Base-by-base conservation (phyloP, 169 alveolate species). In the Cryptosporidium tyzzeri region DNA sequence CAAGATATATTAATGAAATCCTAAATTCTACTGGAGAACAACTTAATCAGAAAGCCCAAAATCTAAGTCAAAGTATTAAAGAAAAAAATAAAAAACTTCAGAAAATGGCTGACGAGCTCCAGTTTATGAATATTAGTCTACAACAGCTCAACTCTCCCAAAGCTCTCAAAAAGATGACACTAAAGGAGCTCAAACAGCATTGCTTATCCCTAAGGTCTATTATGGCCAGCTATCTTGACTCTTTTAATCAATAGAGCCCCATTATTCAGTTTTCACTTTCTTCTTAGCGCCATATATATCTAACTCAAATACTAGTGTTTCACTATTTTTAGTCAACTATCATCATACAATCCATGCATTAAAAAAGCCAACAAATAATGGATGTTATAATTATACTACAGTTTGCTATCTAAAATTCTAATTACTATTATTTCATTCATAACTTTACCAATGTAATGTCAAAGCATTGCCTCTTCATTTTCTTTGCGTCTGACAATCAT, bases 101-200 rank as follows among this genome's bases (percentile, higher is more conserved):
- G 41, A 80, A 80, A n/a, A 65, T 80, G 59, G 62, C 67, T 7
- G 89, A 80, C 35, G 89, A 80, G 35, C 37, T 65, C 16, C 89
- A 80, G 70, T 44, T 59, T 37, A 41, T 80, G 68, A 80, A 80
- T 31, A 48, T 62, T 29, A 62, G 50, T 29, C 29, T 80, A 41
- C 89, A 80, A 33, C 80, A 80, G 39, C 67, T 45, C 59, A 26
- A 62, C 21, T 59, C 65, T 1, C 89, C 89, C 6, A 59, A 80
- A 31, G 48, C 75, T 31, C 48, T 80, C 6, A 59, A 65, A 29
- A 61, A 44, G 7, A 80, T 80, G 89, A 80, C 89, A 7, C 39
- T 80, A 41, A 80, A 59, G 39, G 89, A 80, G 65, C 74, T 80
- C 14, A 80, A 37, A 37, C 69, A 59, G 16, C 89, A 62, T 33